These are phyloP conservation scores for Kodamaea neixiangensis DNA, from an alignment of 805 yeast genomes.

Conservation along the genomic window DNA sequence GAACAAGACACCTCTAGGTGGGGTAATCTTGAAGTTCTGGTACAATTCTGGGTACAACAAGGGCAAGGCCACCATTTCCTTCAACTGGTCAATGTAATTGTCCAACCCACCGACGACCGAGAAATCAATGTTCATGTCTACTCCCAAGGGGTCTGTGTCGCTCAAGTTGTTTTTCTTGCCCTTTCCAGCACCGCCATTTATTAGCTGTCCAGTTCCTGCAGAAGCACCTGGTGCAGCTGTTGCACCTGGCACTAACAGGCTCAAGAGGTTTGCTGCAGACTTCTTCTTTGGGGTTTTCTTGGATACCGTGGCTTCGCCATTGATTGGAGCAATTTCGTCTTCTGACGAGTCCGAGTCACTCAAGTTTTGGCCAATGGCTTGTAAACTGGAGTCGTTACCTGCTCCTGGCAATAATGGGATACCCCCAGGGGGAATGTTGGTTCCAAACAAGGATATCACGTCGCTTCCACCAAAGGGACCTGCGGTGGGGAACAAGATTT, in stretches of 20 bases:
- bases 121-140: slow-evolving; percentile 82
- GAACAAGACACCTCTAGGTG: slow-evolving; percentile 95
- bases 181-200: slow-evolving; percentile 33
- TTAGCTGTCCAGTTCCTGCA: slow-evolving; percentile 30
- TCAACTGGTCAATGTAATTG: slow-evolving; percentile 84
- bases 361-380: slow-evolving; percentile 36
- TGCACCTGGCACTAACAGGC: slow-evolving; percentile 11
- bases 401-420: slow-evolving; percentile 39
- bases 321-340: slow-evolving; percentile 53
- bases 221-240: slow-evolving; percentile 12
- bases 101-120: slow-evolving; percentile 89
- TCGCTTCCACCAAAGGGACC: slow-evolving; percentile 99
- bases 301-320: slow-evolving; percentile 40
- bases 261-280: slow-evolving; percentile 12
- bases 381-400: slow-evolving; percentile 25
- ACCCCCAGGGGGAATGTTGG: slow-evolving; percentile 56
- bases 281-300: slow-evolving; percentile 26
- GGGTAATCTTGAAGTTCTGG: slow-evolving; percentile 85
- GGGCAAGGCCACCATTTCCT: slow-evolving; percentile 96
- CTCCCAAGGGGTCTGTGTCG: slow-evolving; percentile 92
- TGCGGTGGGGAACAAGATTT: slow-evolving; percentile 85
- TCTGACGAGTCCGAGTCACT: slow-evolving; percentile 65
- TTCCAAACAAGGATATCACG: slow-evolving; percentile 79
- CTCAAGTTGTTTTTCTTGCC: slow-evolving; percentile 63
- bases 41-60: slow-evolving; percentile 91